phyloP scores from a whole-genome alignment of 2,329 filamentous ascomycete genomes.

The Apiospora arundinis region DNA sequence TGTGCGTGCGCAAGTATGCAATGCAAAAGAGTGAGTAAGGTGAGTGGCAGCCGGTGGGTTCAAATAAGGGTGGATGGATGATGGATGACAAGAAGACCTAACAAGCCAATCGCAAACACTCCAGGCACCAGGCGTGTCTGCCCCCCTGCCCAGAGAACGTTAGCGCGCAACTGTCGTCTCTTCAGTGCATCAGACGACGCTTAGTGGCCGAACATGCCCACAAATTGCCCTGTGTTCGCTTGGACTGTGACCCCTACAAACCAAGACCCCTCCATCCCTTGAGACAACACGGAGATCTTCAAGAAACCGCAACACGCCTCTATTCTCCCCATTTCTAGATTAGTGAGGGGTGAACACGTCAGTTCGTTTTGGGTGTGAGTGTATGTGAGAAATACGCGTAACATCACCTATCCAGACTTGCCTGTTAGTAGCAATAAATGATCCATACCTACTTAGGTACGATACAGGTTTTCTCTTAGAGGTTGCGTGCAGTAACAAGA shows the following conservation, averaged over 20 bases:
- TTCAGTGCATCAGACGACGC: neutral
- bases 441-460: too few relatives aligned
- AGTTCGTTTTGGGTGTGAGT: neutral
- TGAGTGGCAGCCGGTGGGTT: neutral
- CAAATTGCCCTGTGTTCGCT: neutral
- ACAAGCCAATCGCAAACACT: constrained; percentile 8
- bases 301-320: neutral
- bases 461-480: too few relatives aligned
- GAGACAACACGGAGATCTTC: constrained; percentile 3
- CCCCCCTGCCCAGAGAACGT: neutral
- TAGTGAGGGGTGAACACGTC: neutral
- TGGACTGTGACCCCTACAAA: neutral
- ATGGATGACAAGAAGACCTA: neutral
- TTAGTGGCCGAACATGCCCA: neutral
- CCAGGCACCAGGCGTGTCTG: too few relatives aligned
- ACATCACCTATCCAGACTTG: neutral
- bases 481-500: too few relatives aligned
- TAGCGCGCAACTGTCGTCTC: neutral
- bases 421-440: neutral
- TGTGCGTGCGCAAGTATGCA: neutral
- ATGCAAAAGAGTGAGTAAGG: too few relatives aligned
- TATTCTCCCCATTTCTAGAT: neutral
- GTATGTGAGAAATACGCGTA: too few relatives aligned
- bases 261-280: neutral
- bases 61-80: neutral